phyloP scores from a whole-genome alignment of 495 filamentous ascomycete genomes.

The Aspergillus saccharolyticus region DNA sequence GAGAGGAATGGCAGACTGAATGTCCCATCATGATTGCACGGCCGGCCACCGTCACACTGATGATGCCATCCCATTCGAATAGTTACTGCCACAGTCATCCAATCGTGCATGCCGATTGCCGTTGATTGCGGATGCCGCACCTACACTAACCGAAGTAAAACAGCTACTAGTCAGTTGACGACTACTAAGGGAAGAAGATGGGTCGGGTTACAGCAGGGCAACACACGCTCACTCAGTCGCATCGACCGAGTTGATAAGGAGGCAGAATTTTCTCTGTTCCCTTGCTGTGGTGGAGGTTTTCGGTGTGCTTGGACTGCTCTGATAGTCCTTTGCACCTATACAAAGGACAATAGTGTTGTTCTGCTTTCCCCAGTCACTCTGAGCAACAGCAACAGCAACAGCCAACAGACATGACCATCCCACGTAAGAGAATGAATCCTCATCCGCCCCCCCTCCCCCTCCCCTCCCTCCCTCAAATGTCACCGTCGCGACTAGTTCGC shows the following conservation, averaged over 20 bases:
- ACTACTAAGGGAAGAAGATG: background rate
- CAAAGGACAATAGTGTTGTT: background rate
- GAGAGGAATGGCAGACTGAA: conserved; percentile 1
- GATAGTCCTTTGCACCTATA: background rate
- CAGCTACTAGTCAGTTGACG: too few relatives aligned
- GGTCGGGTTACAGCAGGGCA: background rate
- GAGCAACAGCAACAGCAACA: background rate
- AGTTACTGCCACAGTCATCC: background rate
- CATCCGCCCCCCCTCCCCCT: too few relatives aligned
- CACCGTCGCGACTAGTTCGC: background rate
- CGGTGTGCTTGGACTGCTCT: background rate
- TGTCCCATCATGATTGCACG: conserved; percentile 16
- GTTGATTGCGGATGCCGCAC: background rate
- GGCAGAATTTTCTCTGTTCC: background rate
- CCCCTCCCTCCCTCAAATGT: background rate
- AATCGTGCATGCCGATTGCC: conserved; percentile 1
- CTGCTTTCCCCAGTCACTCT: background rate
- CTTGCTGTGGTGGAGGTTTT: background rate
- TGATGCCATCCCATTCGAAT: background rate
- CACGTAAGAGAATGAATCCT: background rate
- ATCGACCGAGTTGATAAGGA: background rate
- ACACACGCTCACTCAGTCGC: background rate
- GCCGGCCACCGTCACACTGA: conserved; percentile 1
- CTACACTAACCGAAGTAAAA: background rate
- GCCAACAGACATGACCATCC: too few relatives aligned